Percentiles rank a stretch among this genome's conserved stretches.
Evolutionary conservation across 2,329 filamentous ascomycete genomes (phyloP).

Genomic region (Neoscytalidium dimidiatum): DNA sequence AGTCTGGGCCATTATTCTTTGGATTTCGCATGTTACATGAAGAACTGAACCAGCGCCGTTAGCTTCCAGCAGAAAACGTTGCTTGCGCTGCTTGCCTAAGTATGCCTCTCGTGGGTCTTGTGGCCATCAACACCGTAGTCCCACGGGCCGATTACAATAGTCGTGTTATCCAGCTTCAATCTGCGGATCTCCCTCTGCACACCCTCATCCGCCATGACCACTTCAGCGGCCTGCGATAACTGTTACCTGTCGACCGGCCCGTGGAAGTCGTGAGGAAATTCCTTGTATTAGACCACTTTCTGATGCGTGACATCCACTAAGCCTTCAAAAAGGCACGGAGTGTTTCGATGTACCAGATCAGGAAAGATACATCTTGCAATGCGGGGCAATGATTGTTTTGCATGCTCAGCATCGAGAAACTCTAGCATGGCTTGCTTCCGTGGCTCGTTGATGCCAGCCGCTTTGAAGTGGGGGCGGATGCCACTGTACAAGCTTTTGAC

Average conservation of each 20-base stretch:
- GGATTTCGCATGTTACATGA: not conserved
- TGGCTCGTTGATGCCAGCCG: not conserved
- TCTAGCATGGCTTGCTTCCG: not conserved
- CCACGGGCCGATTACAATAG: not conserved
- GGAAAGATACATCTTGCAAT: not conserved
- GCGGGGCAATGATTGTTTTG: not conserved
- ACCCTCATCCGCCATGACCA: not conserved
- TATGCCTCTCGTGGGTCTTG: not conserved
- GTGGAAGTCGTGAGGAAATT: not conserved
- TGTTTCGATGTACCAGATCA: not conserved
- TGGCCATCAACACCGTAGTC: not conserved
- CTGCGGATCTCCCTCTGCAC: not conserved
- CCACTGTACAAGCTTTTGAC: not conserved
- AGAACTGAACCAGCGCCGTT: not conserved
- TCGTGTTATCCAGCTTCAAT: not conserved
- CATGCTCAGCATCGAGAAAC: not conserved
- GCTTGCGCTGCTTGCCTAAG: not conserved
- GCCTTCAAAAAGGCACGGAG: not conserved
- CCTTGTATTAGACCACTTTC: not conserved
- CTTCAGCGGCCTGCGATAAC: not conserved
- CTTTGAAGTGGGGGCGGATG: not conserved
- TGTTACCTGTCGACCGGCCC: not conserved
- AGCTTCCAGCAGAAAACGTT: not conserved
- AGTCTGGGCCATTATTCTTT: not conserved
- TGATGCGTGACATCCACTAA: not conserved